phyloP scores from a whole-genome alignment of 1,284 basidiomycete species.

The Cyathus olla region DNA sequence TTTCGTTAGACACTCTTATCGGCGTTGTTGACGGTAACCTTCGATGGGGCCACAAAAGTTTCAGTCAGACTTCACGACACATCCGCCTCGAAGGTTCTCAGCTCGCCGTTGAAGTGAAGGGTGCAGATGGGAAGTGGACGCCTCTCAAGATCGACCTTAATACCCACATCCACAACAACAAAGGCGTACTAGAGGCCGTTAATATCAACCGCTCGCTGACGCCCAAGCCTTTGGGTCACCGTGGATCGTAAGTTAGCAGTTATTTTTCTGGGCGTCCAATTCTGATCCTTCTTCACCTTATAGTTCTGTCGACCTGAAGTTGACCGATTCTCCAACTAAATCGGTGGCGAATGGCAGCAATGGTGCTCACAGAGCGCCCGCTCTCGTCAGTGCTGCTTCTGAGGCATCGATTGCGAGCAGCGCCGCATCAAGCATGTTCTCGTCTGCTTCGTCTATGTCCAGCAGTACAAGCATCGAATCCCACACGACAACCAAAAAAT shows the following conservation, averaged over 20 bases:
- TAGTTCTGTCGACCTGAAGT: too few relatives aligned
- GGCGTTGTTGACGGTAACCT: neutral
- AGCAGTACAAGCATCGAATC: too few relatives aligned
- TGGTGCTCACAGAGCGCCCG: too few relatives aligned
- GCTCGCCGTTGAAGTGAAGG: neutral
- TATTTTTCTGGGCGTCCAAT: neutral
- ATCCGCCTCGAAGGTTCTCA: neutral
- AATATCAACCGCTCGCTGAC: neutral
- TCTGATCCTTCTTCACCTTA: neutral
- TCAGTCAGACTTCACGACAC: neutral
- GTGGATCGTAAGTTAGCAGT: neutral
- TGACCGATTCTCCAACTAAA: too few relatives aligned
- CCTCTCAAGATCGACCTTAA: neutral
- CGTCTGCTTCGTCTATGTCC: too few relatives aligned
- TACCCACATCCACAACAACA: constrained; percentile 1
- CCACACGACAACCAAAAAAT: too few relatives aligned
- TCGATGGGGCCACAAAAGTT: neutral
- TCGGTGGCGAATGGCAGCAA: too few relatives aligned
- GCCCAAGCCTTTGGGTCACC: neutral
- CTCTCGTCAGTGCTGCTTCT: too few relatives aligned
- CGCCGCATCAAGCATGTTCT: too few relatives aligned
- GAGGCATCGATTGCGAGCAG: too few relatives aligned
- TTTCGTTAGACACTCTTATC: neutral
- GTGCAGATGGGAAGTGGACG: neutral
- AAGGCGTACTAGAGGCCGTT: neutral